Evolutionary conservation across 306 rosid genomes (phyloP).

Genomic region (Pyrus bretschneideri): DNA sequence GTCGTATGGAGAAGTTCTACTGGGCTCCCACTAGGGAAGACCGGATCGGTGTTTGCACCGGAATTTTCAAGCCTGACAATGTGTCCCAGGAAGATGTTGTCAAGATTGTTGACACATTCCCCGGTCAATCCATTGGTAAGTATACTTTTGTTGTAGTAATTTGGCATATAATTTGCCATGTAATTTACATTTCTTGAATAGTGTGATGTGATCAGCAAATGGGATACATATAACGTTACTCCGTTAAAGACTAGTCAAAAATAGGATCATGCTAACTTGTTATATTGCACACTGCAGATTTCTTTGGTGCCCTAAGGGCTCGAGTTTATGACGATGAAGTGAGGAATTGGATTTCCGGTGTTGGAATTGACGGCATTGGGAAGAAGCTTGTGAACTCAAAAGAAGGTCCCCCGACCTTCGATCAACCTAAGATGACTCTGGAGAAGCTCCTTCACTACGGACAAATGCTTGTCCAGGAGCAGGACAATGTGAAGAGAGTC

Average conservation of each 20-base stretch:
- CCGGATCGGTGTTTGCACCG: slow-evolving; percentile 41
- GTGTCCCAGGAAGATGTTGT: slow-evolving; percentile 32
- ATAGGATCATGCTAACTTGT: neutral
- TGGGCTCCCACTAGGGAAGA: slow-evolving; percentile 60
- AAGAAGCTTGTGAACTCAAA: slow-evolving; percentile 52
- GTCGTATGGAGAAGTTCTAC: slow-evolving; percentile 58
- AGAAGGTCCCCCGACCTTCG: slow-evolving; percentile 47
- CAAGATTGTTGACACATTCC: slow-evolving; percentile 46
- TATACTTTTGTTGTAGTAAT: neutral
- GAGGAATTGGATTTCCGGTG: slow-evolving; percentile 43
- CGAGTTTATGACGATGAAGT: slow-evolving; percentile 51
- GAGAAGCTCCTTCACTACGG: slow-evolving; percentile 45
- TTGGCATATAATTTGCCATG: neutral
- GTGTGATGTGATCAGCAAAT: neutral
- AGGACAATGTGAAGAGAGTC: slow-evolving; percentile 49
- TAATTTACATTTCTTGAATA: neutral
- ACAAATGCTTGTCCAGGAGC: slow-evolving; percentile 45
- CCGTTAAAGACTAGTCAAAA: neutral
- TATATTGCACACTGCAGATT: slow-evolving; percentile 28
- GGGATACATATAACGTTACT: neutral
- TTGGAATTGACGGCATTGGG: slow-evolving; percentile 40
- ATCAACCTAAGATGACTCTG: slow-evolving; percentile 50
- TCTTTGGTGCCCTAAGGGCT: slow-evolving; percentile 51
- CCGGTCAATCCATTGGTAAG: slow-evolving; percentile 56
- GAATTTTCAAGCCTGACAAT: slow-evolving; percentile 42